Conservation (phyloP, 805 yeast genomes). For the Yamadazyma nakazawae region DNA sequence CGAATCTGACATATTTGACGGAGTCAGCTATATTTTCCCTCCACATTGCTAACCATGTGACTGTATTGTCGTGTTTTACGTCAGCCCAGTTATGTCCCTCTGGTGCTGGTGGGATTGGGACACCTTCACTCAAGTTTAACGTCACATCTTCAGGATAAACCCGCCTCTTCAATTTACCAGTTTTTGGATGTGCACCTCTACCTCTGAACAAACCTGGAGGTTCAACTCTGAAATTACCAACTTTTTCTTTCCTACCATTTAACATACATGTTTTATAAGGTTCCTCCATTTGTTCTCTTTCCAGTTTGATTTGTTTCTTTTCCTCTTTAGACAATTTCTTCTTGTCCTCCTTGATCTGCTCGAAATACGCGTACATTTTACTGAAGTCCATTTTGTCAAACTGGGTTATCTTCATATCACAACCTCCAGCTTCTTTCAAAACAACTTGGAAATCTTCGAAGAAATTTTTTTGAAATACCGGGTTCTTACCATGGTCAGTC, state of each 20-base stretch:
- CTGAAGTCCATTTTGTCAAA: slow-evolving; percentile 77
- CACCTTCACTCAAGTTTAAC: slow-evolving; percentile 71
- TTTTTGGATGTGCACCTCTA: slow-evolving; percentile 95
- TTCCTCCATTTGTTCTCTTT: slow-evolving; percentile 74
- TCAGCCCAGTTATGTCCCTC: slow-evolving; percentile 90
- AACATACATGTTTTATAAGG: slow-evolving; percentile 74
- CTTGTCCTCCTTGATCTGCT: slow-evolving; percentile 65
- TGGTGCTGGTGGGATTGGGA: slow-evolving; percentile 77
- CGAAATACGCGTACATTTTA: slow-evolving; percentile 70
- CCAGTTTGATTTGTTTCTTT: slow-evolving; percentile 68
- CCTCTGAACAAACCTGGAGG: slow-evolving; percentile 97
- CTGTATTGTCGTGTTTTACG: slow-evolving; percentile 81
- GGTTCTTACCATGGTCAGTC: slow-evolving; percentile 84
- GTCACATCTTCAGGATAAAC: slow-evolving; percentile 88
- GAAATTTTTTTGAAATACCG: slow-evolving; percentile 82
- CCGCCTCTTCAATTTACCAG: slow-evolving; percentile 85
- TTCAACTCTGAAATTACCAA: slow-evolving; percentile 91
- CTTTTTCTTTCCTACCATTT: slow-evolving; percentile 87
- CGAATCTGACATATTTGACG: slow-evolving; percentile 85
- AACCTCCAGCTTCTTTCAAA: slow-evolving; percentile 66
- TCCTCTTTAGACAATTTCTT: slow-evolving; percentile 67
- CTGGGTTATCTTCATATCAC: slow-evolving; percentile 43
- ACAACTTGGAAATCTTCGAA: slow-evolving; percentile 74
- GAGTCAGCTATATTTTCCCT: slow-evolving; percentile 84
- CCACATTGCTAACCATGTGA: slow-evolving; percentile 97